Base-by-base conservation (phyloP, 257 asterid species). In the Osmanthus fragrans region DNA sequence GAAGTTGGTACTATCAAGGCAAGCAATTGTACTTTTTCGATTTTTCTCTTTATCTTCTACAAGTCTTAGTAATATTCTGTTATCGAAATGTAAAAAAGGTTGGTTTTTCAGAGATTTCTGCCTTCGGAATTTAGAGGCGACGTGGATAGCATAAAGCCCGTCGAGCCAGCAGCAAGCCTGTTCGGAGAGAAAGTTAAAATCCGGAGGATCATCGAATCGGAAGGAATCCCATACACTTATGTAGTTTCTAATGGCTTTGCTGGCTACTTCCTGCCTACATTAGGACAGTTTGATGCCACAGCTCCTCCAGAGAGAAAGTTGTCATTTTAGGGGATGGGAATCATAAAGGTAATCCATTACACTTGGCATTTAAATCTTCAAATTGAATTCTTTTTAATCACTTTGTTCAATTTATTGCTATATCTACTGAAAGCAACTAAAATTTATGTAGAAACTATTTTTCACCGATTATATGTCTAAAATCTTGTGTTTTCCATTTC, bases 1-100 rank as follows among this genome's bases (percentile, higher is more conserved):
- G 82, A 83, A 76, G 87, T 82, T 13, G 89, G 87, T 33, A 79
- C 72, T 72, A 67, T 83, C 5, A 83, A 83, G 85, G 87, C 56
- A 72, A 36, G 39, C 2, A 36, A 36, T 36, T 36, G 39, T 6
- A 36, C 6, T 36, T 36, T 6, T 36, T 36, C 9, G 9, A 36
- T 32, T 32, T 32, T 32, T 32, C 4, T 2, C 1, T 25, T 25
- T 25, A 25, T 25, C 27, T 25, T 25, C 36, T 3, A 33, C 37
- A 34, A 34, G 6, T 36, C 39, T 36, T 36, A 33, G 9, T 36
- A 36, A 36, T 36, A 36, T 36, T 5, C 39, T 36, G 39, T 36
- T 36, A 36, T 7, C 8, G 2, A 36, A 36, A 36, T 36, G 47
- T 40, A 2, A 40, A 40, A 40, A 40, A 9, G 47, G 12, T 40